Conservation (phyloP, 257 asterid species). For the Solanum stenotomum region DNA sequence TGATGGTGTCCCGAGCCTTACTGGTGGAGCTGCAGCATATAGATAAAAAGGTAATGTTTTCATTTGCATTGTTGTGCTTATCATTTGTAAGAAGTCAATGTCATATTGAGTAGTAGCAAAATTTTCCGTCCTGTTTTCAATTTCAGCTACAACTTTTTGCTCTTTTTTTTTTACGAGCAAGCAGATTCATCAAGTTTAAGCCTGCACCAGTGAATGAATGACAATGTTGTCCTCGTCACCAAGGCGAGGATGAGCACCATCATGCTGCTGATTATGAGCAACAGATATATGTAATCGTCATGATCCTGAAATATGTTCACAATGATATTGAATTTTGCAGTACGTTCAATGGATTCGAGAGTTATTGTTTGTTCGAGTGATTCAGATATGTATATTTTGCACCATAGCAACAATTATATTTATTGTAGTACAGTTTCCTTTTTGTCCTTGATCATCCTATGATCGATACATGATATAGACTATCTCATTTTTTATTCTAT, state of each 20-base stretch:
- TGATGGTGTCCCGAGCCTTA: conserved; percentile 31
- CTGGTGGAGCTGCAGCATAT: conserved; percentile 46
- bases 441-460: conserved; percentile 15
- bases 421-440: conserved; percentile 31
- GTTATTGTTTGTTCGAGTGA: conserved; percentile 30
- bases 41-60: conserved; percentile 41
- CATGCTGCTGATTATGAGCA: conserved; percentile 16
- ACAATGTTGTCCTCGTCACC: conserved; percentile 36
- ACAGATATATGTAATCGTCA: conserved; percentile 29
- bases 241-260: conserved; percentile 15
- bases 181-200: conserved; percentile 46
- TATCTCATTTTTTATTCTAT: no score
- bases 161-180: conserved; percentile 16
- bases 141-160: conserved; percentile 34
- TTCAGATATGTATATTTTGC: conserved; percentile 43
- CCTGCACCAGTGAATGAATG: conserved; percentile 45
- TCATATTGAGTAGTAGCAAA: neutral
- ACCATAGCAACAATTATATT: conserved; percentile 31
- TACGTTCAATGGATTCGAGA: conserved; percentile 39
- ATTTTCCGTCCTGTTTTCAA: conserved; percentile 25
- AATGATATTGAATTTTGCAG: conserved; percentile 29
- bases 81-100: neutral
- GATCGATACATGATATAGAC: neutral
- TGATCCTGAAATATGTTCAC: conserved; percentile 46
- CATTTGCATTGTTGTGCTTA: neutral